phyloP scores from a whole-genome alignment of 306 rosid species.

The Cucurbita pepo region DNA sequence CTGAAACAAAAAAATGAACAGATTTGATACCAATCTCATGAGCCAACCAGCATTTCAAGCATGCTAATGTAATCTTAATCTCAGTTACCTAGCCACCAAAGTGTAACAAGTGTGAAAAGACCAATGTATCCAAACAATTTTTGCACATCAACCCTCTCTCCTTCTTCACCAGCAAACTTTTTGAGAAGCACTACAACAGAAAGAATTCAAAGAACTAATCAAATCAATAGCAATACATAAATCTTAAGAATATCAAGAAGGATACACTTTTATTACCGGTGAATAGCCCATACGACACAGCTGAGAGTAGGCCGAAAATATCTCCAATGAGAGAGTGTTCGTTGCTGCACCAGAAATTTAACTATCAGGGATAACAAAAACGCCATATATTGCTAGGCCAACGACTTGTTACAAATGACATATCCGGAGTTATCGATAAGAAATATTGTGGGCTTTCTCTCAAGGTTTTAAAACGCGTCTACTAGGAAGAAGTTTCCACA shows the following conservation, averaged over 20 bases:
- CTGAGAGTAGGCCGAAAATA: conserved; percentile 86
- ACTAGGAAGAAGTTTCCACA: too few relatives aligned
- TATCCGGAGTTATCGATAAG: not conserved
- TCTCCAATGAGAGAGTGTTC: conserved; percentile 76
- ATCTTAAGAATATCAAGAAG: not conserved
- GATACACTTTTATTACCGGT: conserved; percentile 43
- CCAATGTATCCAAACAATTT: conserved; percentile 98
- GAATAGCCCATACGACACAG: conserved; percentile 77
- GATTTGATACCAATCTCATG: not conserved
- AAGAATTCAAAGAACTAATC: not conserved
- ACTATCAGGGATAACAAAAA: conserved; percentile 24
- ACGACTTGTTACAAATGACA: not conserved
- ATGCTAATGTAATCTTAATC: not conserved
- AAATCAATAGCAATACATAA: not conserved
- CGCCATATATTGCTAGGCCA: conserved; percentile 13
- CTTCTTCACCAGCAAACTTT: conserved; percentile 79
- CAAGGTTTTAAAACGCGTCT: too few relatives aligned
- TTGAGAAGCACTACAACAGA: conserved; percentile 65
- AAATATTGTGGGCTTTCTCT: too few relatives aligned
- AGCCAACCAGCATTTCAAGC: not conserved
- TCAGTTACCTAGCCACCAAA: conserved; percentile 93
- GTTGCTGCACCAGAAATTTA: conserved; percentile 50
- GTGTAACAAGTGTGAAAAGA: conserved; percentile 59
- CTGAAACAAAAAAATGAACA: conserved; percentile 21
- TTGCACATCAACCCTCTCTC: conserved; percentile 78